A percentile compares a stretch with the other conserved stretches of the same genome.
These are phyloP conservation scores for Chaetomiaceae sp. DNA, from an alignment of 2,329 filamentous ascomycete species.

Conservation along the genomic window DNA sequence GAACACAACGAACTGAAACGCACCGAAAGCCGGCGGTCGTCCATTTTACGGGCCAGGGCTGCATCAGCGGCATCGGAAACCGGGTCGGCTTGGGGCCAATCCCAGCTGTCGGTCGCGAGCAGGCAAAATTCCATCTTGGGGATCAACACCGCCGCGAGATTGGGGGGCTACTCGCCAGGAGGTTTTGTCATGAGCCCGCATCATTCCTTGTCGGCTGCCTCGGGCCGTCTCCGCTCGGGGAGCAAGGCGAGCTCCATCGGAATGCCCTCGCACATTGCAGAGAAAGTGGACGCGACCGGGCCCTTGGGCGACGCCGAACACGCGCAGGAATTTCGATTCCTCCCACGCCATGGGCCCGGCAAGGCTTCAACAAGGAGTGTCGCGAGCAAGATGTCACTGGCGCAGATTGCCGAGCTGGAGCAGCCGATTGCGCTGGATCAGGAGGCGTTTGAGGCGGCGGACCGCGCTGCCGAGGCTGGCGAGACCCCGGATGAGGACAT, in stretches of 20 bases:
- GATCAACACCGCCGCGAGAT: slow-evolving; percentile 60
- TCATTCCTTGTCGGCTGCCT: slow-evolving; percentile 52
- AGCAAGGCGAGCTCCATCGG: slow-evolving; percentile 45
- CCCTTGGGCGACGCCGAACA: slow-evolving; percentile 35
- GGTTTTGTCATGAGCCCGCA: slow-evolving; percentile 64
- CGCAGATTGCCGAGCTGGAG: slow-evolving; percentile 55
- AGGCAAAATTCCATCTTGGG: slow-evolving; percentile 60
- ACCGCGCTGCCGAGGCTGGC: slow-evolving; percentile 35
- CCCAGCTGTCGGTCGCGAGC: slow-evolving; percentile 26
- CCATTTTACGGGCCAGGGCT: slow-evolving; percentile 42
- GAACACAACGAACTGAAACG: slow-evolving; percentile 67
- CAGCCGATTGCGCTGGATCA: slow-evolving; percentile 45
- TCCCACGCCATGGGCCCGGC: slow-evolving; percentile 50
- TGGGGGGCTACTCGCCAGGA: slow-evolving; percentile 65
- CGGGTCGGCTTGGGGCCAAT: slow-evolving; percentile 22
- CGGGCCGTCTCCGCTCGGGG: slow-evolving; percentile 46
- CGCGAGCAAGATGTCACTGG: slow-evolving; percentile 46
- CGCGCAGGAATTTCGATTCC: slow-evolving; percentile 30
- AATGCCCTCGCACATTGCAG: slow-evolving; percentile 22
- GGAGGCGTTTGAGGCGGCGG: slow-evolving; percentile 51
- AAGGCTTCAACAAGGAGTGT: slow-evolving; percentile 39
- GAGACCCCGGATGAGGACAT: slow-evolving; percentile 36
- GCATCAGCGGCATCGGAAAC: slow-evolving; percentile 27
- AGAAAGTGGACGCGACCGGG: slow-evolving; percentile 30
- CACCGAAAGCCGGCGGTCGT: slow-evolving; percentile 62